Evolutionary conservation across 2,329 filamentous ascomycete species (phyloP).

Genomic region (Polychaeton citri): DNA sequence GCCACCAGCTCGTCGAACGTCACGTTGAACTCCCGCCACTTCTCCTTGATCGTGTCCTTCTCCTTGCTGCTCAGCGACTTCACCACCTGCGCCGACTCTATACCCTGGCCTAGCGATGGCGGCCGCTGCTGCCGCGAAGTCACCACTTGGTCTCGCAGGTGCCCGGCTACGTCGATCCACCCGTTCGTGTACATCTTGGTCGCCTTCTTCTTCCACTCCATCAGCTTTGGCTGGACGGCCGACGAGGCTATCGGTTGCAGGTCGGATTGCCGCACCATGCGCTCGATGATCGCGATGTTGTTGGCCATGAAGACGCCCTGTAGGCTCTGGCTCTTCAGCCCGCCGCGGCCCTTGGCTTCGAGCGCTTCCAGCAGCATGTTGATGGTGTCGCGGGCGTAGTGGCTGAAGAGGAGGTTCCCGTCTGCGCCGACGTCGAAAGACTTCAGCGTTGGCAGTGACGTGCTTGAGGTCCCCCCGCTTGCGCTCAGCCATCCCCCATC

Average conservation of each 20-base stretch:
- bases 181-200: slow-evolving; percentile 69
- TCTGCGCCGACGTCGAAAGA: slow-evolving; percentile 84
- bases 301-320: slow-evolving; percentile 88
- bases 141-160: slow-evolving; percentile 83
- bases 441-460: slow-evolving; percentile 55
- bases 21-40: slow-evolving; percentile 83
- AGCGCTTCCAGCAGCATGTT: slow-evolving; percentile 65
- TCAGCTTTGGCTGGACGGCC: slow-evolving; percentile 38
- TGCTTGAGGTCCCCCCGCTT: slow-evolving; percentile 43
- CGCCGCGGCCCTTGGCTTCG: slow-evolving; percentile 56
- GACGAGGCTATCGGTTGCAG: slow-evolving; percentile 51
- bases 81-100: slow-evolving; percentile 71
- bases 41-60: slow-evolving; percentile 90
- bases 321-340: slow-evolving; percentile 65
- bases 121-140: slow-evolving; percentile 65
- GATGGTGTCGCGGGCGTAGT: slow-evolving; percentile 82
- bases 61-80: slow-evolving; percentile 80
- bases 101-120: slow-evolving; percentile 48
- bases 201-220: slow-evolving; percentile 86
- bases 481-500: slow-evolving; percentile 72
- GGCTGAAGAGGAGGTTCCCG: slow-evolving; percentile 72
- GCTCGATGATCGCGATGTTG: slow-evolving; percentile 69
- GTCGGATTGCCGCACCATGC: slow-evolving; percentile 71
- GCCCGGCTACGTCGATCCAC: slow-evolving; percentile 76
- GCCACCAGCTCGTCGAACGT: slow-evolving; percentile 79